A percentile compares a stretch with the other conserved stretches of the same genome.
phyloP scores from a whole-genome alignment of 2,329 filamentous ascomycete species.

The Anisogramma anomala region DNA sequence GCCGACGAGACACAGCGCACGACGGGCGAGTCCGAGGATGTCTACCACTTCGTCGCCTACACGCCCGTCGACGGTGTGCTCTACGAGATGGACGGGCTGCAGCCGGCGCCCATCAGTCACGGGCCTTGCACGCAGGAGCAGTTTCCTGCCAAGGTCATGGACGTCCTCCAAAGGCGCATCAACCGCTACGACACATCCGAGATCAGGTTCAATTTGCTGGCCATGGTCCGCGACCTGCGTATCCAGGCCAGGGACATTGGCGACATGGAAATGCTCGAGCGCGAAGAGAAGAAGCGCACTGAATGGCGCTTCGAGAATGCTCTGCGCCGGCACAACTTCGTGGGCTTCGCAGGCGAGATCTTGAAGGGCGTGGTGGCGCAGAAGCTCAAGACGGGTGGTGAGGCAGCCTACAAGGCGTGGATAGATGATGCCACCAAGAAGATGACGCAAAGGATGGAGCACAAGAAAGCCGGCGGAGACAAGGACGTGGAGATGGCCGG shows the following conservation, averaged over 20 bases:
- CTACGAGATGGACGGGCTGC: slow-evolving; percentile 91
- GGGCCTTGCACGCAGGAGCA: slow-evolving; percentile 57
- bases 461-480: slow-evolving; percentile 20
- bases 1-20: slow-evolving; percentile 75
- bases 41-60: slow-evolving; percentile 97
- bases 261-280: slow-evolving; percentile 63
- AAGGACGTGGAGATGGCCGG: slow-evolving; percentile 24
- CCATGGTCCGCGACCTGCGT: slow-evolving; percentile 77
- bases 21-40: slow-evolving; percentile 64
- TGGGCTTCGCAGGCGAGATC: slow-evolving; percentile 85
- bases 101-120: slow-evolving; percentile 85
- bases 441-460: slow-evolving; percentile 23
- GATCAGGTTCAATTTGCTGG: slow-evolving; percentile 92
- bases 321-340: slow-evolving; percentile 84
- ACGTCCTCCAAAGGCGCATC: slow-evolving; percentile 77
- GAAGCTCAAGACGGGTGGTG: slow-evolving; percentile 56
- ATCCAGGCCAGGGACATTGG: slow-evolving; percentile 68
- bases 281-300: slow-evolving; percentile 71
- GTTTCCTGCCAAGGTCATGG: slow-evolving; percentile 71
- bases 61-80: slow-evolving; percentile 66
- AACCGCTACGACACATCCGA: slow-evolving; percentile 74
- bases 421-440: slow-evolving; percentile 43
- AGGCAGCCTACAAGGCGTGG: slow-evolving; percentile 60
- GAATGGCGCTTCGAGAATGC: slow-evolving; percentile 96
- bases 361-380: slow-evolving; percentile 70